Base-by-base conservation (phyloP, 108 stramenopile genomes). In the Seminavis robusta region DNA sequence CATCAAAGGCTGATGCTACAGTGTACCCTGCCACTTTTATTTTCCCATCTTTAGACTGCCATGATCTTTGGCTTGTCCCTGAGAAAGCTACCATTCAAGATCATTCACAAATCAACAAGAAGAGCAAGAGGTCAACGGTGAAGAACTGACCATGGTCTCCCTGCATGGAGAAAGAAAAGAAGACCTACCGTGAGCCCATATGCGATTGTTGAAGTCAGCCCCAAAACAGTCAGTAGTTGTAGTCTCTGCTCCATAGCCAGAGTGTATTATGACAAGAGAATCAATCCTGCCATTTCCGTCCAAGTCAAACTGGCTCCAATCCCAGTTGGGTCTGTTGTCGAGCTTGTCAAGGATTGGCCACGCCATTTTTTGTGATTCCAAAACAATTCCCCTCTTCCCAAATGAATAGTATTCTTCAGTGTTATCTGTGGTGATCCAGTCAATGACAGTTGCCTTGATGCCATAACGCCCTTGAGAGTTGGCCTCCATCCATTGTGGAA, bases 231-330 rank as follows among this genome's bases (percentile, higher is more conserved):
- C n/a, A n/a, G n/a, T n/a, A n/a, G n/a, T n/a, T n/a, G n/a, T n/a
- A 8, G 60, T 49, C 52, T 94, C 88, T 17, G 88, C 88, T 6
- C 74, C 79, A 61, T 83, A 86, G 19, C 92, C 92, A 38, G 71
- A 72, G 43, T 85, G 83, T 15, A 90, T 47, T 9, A 94, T 33
- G 24, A 80, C 61, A 7, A 94, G 56, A 0, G 69, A 65, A 56
- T 94, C 88, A 1, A 80, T 47, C 10, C 31, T 34, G 10, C 66
- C 61, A 51, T 80, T 74, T 10, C 33, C 48, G 46, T 80, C 70
- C 7, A 31, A 5, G 44, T 80, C 79, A 31, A 50, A 78, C 0
- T 31, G 28, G 3, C 21, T 20, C 17, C 60, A 67, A n/a, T n/a
- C n/a, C n/a, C n/a, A n/a, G n/a, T n/a, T n/a, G n/a, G n/a, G 8